Base-by-base conservation (phyloP, 2,329 filamentous ascomycete species). In the Xylariaceae sp. region DNA sequence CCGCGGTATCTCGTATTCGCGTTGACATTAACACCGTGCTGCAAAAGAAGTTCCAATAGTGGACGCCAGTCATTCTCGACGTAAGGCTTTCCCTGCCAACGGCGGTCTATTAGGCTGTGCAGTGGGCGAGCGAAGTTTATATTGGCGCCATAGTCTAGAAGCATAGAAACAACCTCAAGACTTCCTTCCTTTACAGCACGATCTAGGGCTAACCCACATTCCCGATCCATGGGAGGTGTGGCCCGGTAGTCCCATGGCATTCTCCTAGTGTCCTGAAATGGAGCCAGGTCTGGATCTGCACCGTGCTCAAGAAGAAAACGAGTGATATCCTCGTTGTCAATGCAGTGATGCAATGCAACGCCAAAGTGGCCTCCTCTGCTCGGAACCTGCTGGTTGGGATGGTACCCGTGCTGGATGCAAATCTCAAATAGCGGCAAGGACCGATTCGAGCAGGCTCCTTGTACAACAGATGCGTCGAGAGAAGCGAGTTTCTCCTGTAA, bases 381-480 rank as follows among this genome's bases (percentile, higher is more conserved):
- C 9, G 40, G 40, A 32, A 43, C 10, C 13, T 43, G 26, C 15
- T 43, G 26, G 18, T 43, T 43, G 13, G 40, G 40, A 13, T 43
- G 40, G 23, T 32, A 43, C 10, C 26, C 40, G 11, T 43, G 40
- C 9, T 32, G 40, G 26, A 21, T 13, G 26, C 15, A 30, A 27
- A 43, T 15, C 26, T 30, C 40, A 24, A 41, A 41, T 15, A 41
- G 37, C n/a, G 37, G 21, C 6, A 41, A 24, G 13, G 37, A 41
- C 15, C 35, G 35, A 11, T 8, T 27, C 21, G n/a, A 16, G 18
- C 37, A 41, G 10, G 37, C 21, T 26, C n/a, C 37, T 27, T 41
- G 21, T 26, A 41, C 18, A 5, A 41, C 21, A 13, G 37, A 41
- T 4, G 21, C 13, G n/a, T 41, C 37, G 23, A 41, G 23, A 41